A percentile compares a stretch with the other conserved stretches of the same genome.
phyloP scores from a whole-genome alignment of 1,139 yeast genomes.

The Geotrichum aggregatum region DNA sequence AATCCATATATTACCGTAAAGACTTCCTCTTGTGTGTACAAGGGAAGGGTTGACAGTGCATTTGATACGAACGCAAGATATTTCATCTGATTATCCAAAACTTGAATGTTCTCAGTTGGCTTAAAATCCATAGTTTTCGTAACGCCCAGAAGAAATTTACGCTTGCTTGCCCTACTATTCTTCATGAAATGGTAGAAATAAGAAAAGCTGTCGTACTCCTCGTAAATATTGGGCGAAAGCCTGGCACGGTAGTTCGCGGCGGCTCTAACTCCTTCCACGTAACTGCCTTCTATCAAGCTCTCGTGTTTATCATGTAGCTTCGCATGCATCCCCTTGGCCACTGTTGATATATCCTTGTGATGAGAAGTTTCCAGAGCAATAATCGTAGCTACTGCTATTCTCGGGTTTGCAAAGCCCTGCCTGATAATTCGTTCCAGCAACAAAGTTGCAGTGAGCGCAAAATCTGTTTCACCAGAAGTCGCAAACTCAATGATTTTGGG shows the following conservation, averaged over 20 bases:
- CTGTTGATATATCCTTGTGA: constrained; percentile 42
- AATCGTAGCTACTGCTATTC: constrained; percentile 52
- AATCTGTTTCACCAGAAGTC: constrained; percentile 44
- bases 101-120: constrained; percentile 23
- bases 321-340: constrained; percentile 52
- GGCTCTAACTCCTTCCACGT: constrained; percentile 57
- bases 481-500: constrained; percentile 49
- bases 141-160: constrained; percentile 45
- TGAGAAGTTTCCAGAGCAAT: constrained; percentile 64
- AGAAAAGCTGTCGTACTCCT: constrained; percentile 30
- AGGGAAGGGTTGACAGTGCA: constrained; percentile 43
- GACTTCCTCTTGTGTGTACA: constrained; percentile 46
- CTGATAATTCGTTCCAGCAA: constrained; percentile 54
- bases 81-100: constrained; percentile 28
- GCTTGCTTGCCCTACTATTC: constrained; percentile 45
- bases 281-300: constrained; percentile 61
- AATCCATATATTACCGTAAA: constrained; percentile 32
- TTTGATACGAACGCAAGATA: constrained; percentile 41
- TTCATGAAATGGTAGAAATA: constrained; percentile 46
- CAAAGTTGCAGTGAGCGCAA: constrained; percentile 49
- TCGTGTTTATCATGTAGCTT: constrained; percentile 63
- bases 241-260: constrained; percentile 48
- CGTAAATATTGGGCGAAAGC: constrained; percentile 27
- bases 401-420: constrained; percentile 73
- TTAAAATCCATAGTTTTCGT: constrained; percentile 39